Evolutionary conservation across 2,329 filamentous ascomycete species (phyloP).

Genomic region (Fulvia fulva): DNA sequence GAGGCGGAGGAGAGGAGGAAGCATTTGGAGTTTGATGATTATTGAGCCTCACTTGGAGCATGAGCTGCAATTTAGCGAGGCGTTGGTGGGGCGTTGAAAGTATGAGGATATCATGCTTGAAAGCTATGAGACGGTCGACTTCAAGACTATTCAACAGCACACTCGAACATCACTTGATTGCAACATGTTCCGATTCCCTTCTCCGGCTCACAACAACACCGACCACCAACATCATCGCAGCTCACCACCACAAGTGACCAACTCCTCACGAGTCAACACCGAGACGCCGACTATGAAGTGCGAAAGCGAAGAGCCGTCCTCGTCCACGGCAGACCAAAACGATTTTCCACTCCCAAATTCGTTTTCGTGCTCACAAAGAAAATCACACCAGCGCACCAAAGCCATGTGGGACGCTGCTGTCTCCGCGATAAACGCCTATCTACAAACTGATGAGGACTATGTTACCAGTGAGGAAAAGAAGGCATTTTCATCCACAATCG

Average conservation of each 20-base stretch:
- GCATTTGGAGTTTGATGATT: slow-evolving; percentile 41
- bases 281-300: not conserved
- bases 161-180: not conserved
- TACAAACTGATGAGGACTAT: not conserved
- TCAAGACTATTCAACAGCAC: no score
- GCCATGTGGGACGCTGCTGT: not conserved
- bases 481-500: not conserved
- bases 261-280: not conserved
- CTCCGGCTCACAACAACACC: not conserved
- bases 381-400: not conserved
- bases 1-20: slow-evolving; percentile 58
- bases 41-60: not conserved
- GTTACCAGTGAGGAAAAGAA: not conserved
- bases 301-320: not conserved
- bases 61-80: slow-evolving; percentile 8
- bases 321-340: not conserved
- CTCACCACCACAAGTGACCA: not conserved
- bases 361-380: not conserved
- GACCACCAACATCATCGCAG: not conserved
- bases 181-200: not conserved
- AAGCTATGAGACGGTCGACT: not conserved
- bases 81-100: slow-evolving; percentile 1
- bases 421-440: not conserved
- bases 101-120: not conserved
- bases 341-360: not conserved